Evolutionary conservation across 2,329 filamentous ascomycete species (phyloP), one percentile per base, ranked within the genome.

Genomic region (Graphiopsis chlorocephala): DNA sequence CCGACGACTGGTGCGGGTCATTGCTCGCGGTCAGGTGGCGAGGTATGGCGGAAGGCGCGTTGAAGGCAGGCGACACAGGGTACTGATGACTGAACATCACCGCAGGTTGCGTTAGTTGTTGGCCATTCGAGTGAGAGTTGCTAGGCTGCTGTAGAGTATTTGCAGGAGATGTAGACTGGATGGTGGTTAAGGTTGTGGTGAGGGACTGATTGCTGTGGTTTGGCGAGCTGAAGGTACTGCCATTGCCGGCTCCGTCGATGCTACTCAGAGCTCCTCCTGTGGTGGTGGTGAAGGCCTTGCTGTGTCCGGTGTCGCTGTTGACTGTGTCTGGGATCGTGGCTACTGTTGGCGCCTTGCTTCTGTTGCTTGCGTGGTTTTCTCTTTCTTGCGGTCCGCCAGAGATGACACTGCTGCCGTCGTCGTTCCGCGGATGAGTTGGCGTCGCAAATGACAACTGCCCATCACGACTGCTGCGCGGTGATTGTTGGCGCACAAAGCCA

Each of bases 141-240:
- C 50, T 61, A 73, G 73, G 58, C 25, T 61, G 59, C 74, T 77
- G 75, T 47, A 80, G 72, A 2, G 76, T 73, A 23, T 82, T 83
- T 61, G 85, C 86, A 4, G 87, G 86, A 3, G 86, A 85, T 67
- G 87, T 82, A 1, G 91, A 94, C 72, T 94, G 91, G 65, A 96
- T 93, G 0, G 91, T 96, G 0, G 92, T 95, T 63, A 96, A 82
- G 1, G 91, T 95, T 0, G 91, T 95, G 1, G 91, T 91, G 62
- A 96, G 81, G 2, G 91, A 94, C 67, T 88, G 89, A 56, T 92
- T 87, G 8, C 91, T 94, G 28, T 91, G 91, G 35, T 70, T 66
- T 31, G 73, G 73, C 57, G 73, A 75, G 68, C 71, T 74, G 29
- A 71, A 64, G 15, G 72, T 70, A 11, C 73, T 71, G 64, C 67